These are phyloP conservation scores for Hypoxylon perforatum DNA, from an alignment of 495 filamentous ascomycete species.

Conservation along the genomic window DNA sequence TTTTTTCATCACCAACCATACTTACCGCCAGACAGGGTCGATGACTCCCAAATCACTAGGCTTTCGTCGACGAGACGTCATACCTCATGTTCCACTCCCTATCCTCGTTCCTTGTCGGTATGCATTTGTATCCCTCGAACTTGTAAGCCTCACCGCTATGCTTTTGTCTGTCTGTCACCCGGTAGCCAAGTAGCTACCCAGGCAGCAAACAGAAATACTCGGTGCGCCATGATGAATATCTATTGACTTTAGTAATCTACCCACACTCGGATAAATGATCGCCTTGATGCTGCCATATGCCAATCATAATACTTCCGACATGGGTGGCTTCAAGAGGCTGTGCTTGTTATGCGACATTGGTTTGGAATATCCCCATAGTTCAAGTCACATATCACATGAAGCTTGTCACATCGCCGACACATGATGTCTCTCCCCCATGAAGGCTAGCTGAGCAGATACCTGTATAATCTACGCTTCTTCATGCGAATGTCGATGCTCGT, in stretches of 20 bases:
- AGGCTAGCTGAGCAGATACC: conserved; percentile 6
- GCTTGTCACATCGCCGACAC: conserved; percentile 35
- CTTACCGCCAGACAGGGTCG: conserved; percentile 18
- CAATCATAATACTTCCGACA: not conserved
- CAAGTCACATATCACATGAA: conserved; percentile 39
- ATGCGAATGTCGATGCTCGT: not conserved
- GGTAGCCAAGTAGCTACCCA: conserved; percentile 1
- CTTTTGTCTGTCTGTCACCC: conserved; percentile 11
- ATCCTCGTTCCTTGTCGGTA: not conserved
- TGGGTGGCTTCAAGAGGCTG: conserved; percentile 24
- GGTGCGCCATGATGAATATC: conserved; percentile 5
- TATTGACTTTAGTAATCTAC: conserved; percentile 1
- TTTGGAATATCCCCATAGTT: conserved; percentile 18
- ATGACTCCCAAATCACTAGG: conserved; percentile 21
- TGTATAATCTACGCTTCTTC: not conserved
- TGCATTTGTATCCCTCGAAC: conserved; percentile 17
- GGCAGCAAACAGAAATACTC: conserved; percentile 16
- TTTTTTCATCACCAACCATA: not conserved
- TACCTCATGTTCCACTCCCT: conserved; percentile 29
- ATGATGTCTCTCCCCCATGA: conserved; percentile 32
- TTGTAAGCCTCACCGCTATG: conserved; percentile 9
- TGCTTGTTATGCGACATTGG: conserved; percentile 15
- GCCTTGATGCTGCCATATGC: not conserved
- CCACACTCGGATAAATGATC: not conserved
- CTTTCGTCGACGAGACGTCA: conserved; percentile 36